Base-by-base conservation (phyloP, 2,329 filamentous ascomycete genomes). In the Trichoderma sp. region DNA sequence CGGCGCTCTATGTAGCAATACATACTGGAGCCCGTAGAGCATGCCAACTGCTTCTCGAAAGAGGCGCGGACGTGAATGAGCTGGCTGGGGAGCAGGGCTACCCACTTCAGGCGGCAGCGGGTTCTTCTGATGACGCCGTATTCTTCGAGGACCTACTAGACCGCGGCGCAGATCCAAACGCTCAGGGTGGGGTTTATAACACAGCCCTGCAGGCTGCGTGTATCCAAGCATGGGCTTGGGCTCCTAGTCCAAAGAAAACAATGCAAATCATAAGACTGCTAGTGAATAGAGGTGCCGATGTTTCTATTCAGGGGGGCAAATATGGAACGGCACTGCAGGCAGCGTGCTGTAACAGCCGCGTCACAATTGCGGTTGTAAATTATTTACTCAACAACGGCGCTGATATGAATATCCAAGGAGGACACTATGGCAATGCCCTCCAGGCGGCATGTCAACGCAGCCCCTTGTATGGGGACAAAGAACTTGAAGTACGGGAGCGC, bases 81-180 rank as follows among this genome's bases (percentile, higher is more conserved):
- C 59, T 27, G 21, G 59, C 27, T 1, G 59, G 59, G 16, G 2
- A 62, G 18, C 6, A n/a, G 12, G 59, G 59, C 16, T 31, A 29
- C 59, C 59, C 59, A 31, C 59, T 62, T 11, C 59, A 62, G 16
- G 24, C 59, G 18, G 24, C 14, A 18, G 11, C 6, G 2, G 7
- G 3, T 24, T 0, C 9, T 9, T 0, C 1, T 7, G 1, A 3
- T 29, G 16, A 11, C 3, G 59, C 8, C 14, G 16, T 6, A 62
- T 8, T 21, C 18, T 1, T 62, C 29, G 4, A 62, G 29, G 3
- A 18, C 8, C 12, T 62, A 18, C 29, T 62, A 6, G 27, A 62
- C 9, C 8, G 3, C 16, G 59, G 59, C 18, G 27, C 27, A 18
- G 59, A 71, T 21, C 24, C 59, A 3, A 71, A 71, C 3, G 53